Conservation (phyloP, 202 grass and related monocot species). For the Digitaria exilis region DNA sequence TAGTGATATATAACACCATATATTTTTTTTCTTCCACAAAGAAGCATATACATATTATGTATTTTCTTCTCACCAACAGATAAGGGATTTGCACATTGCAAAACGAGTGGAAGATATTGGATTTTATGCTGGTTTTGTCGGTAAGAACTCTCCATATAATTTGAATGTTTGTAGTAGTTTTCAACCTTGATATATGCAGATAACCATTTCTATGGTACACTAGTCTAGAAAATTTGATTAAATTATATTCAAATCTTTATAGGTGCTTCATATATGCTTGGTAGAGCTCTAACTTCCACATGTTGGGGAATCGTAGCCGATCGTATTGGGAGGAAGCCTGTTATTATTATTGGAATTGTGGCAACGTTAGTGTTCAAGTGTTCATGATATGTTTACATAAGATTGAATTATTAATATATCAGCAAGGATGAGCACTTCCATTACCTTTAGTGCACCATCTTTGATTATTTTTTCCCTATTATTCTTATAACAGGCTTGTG, state of each 20-base stretch:
- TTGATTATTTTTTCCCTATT: background rate
- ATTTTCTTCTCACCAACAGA: conserved; percentile 39
- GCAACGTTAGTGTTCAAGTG: conserved; percentile 50
- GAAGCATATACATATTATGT: background rate
- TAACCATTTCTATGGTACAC: too few species aligned
- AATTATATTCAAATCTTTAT: too few species aligned
- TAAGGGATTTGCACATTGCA: conserved; percentile 59
- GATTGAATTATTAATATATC: background rate
- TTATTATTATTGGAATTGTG: conserved; percentile 56
- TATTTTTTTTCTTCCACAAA: too few species aligned
- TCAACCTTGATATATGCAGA: too few species aligned
- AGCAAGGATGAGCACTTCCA: too few species aligned
- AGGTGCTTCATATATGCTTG: conserved; percentile 57
- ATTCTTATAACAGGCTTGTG: conserved; percentile 48
- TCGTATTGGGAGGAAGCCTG: conserved; percentile 63
- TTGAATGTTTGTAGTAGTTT: background rate
- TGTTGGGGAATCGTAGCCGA: conserved; percentile 73
- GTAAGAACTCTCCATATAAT: conserved; percentile 36
- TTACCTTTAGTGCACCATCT: too few species aligned
- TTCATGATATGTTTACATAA: background rate
- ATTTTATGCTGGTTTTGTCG: conserved; percentile 78
- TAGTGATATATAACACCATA: too few species aligned
- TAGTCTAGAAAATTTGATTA: too few species aligned
- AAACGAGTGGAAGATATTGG: conserved; percentile 71
- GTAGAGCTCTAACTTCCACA: conserved; percentile 58